These are phyloP conservation scores for Kingdonia uniflora DNA, from an alignment of 164 flowering plant genomes.

Conservation along the genomic window DNA sequence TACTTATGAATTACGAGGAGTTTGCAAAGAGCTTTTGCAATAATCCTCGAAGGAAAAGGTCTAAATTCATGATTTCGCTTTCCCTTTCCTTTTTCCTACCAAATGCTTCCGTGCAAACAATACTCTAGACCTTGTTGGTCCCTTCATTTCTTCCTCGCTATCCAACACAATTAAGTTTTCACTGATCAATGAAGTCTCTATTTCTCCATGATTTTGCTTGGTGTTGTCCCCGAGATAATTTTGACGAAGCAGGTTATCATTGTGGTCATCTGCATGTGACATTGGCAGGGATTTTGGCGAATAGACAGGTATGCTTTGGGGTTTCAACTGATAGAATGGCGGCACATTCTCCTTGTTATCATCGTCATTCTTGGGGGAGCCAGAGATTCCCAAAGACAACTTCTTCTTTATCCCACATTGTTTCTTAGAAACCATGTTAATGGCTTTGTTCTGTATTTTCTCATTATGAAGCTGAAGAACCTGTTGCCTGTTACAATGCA, in stretches of 20 bases:
- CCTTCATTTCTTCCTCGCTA: constrained; percentile 50
- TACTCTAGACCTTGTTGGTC: constrained; percentile 24
- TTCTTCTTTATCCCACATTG: constrained; percentile 5
- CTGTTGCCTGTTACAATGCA: constrained; percentile 6
- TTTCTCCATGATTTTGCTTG: constrained; percentile 4
- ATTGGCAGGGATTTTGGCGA: constrained; percentile 5
- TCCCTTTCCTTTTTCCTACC: constrained; percentile 19
- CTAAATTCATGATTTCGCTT: background rate
- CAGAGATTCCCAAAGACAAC: constrained; percentile 7
- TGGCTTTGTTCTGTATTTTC: background rate
- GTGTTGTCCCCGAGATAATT: too few relatives aligned
- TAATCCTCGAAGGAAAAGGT: background rate
- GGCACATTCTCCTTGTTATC: constrained; percentile 10
- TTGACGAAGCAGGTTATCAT: too few relatives aligned
- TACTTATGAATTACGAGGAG: too few relatives aligned
- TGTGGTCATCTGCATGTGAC: constrained; percentile 1
- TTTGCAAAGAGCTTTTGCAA: background rate
- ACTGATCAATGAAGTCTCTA: constrained; percentile 9
- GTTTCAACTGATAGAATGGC: background rate
- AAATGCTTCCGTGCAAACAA: constrained; percentile 26
- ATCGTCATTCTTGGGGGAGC: background rate
- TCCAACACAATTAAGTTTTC: constrained; percentile 52
- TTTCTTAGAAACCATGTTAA: background rate
- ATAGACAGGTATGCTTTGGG: background rate
- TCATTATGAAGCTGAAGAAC: constrained; percentile 7